phyloP scores from a whole-genome alignment of 768 basidiomycete genomes.

The Mycena haematopus region DNA sequence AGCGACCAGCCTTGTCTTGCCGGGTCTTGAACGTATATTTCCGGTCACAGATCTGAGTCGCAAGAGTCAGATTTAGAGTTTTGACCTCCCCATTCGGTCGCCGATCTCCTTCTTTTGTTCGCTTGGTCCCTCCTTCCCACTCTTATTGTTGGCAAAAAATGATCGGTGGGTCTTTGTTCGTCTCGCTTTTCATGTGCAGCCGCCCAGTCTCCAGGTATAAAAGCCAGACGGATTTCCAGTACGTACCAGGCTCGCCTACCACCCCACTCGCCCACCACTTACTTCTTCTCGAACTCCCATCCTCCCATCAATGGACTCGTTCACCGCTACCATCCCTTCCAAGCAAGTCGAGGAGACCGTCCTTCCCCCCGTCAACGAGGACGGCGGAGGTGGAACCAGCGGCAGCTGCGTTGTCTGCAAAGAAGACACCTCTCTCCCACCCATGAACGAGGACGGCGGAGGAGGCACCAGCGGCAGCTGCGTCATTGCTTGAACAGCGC shows the following conservation, averaged over 20 bases:
- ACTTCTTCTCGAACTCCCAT: slow-evolving; percentile 1
- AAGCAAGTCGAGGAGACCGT: slow-evolving; percentile 8
- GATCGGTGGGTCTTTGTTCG: no score
- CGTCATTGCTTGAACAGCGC: slow-evolving; percentile 16
- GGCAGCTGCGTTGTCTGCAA: slow-evolving; percentile 15
- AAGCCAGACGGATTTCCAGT: neutral
- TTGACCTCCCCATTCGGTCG: no score
- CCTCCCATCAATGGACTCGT: slow-evolving; percentile 22
- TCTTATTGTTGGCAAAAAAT: no score
- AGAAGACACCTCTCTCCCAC: slow-evolving; percentile 18
- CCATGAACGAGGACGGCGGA: slow-evolving; percentile 15
- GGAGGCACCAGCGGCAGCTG: slow-evolving; percentile 18
- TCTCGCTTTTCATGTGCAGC: no score
- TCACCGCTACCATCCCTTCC: slow-evolving; percentile 6
- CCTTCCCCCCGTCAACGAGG: slow-evolving; percentile 14
- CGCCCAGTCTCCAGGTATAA: slow-evolving; percentile 18
- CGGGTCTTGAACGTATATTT: no score
- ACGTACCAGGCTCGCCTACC: slow-evolving; percentile 10
- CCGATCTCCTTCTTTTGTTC: no score
- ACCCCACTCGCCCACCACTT: slow-evolving; percentile 2
- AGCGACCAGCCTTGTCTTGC: no score
- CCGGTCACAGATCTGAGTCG: no score
- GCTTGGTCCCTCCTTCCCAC: no score
- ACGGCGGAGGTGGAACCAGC: slow-evolving; percentile 10
- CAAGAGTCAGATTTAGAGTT: no score